Conservation (phyloP, 345 rosid genomes). For the Brassica juncea region DNA sequence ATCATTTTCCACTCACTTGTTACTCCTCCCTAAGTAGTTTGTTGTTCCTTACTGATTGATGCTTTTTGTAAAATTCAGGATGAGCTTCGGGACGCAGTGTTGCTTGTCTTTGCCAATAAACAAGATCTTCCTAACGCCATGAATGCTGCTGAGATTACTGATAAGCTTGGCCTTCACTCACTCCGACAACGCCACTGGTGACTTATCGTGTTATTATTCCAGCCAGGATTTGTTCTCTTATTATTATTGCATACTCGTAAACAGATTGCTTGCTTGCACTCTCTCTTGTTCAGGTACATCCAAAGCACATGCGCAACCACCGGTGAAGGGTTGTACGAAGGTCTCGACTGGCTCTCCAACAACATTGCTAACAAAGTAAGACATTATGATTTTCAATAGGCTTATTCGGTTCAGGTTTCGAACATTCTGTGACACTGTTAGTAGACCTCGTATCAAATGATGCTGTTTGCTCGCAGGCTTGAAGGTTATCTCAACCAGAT, state of each 20-base stretch:
- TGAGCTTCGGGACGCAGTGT: conserved; percentile 64
- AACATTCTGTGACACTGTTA: neutral
- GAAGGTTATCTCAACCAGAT: conserved; percentile 18
- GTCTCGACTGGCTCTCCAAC: conserved; percentile 46
- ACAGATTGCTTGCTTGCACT: conserved; percentile 1
- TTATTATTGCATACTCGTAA: neutral
- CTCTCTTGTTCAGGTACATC: conserved; percentile 26
- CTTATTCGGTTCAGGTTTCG: neutral
- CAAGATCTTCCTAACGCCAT: conserved; percentile 73
- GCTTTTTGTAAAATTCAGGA: conserved; percentile 42
- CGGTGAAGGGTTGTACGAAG: conserved; percentile 43
- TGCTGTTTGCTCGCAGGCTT: conserved; percentile 15
- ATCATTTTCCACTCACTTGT: neutral
- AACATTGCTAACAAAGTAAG: conserved; percentile 45
- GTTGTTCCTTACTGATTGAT: neutral
- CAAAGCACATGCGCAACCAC: conserved; percentile 42
- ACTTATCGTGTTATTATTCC: neutral
- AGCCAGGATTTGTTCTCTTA: neutral
- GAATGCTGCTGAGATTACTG: conserved; percentile 37
- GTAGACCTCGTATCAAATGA: neutral
- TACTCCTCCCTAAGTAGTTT: neutral
- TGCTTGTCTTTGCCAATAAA: conserved; percentile 72
- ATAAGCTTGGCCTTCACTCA: conserved; percentile 69
- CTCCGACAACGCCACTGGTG: conserved; percentile 71
- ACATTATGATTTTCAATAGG: conserved; percentile 6